phyloP scores from a whole-genome alignment of 768 basidiomycete genomes.

The Lentinus brumalis region DNA sequence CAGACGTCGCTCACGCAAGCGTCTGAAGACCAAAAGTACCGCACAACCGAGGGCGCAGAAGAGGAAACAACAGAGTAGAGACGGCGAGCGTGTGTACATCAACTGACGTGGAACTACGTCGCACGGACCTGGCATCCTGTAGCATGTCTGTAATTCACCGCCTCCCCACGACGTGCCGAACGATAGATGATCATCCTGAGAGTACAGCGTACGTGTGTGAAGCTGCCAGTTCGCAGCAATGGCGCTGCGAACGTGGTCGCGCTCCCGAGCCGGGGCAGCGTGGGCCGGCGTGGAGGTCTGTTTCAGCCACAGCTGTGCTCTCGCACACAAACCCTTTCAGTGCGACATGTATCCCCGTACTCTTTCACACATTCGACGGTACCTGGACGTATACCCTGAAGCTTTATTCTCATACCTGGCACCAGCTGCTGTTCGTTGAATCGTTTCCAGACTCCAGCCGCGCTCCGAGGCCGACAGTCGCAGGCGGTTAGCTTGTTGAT shows the following conservation, averaged over 20 bases:
- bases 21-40: slow-evolving; percentile 83
- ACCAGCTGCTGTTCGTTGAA: neutral
- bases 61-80: slow-evolving; percentile 26
- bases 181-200: slow-evolving; percentile 10
- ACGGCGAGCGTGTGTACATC: slow-evolving; percentile 6
- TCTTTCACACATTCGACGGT: slow-evolving; percentile 6
- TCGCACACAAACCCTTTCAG: slow-evolving; percentile 10
- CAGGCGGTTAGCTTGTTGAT: slow-evolving; percentile 5
- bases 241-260: slow-evolving; percentile 9
- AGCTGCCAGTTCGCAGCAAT: neutral
- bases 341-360: slow-evolving; percentile 2
- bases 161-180: slow-evolving; percentile 6
- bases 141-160: slow-evolving; percentile 10
- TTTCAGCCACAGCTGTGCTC: slow-evolving; percentile 19
- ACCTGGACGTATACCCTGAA: neutral
- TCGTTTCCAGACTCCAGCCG: neutral
- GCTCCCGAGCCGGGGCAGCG: slow-evolving; percentile 2
- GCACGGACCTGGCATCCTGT: slow-evolving; percentile 13
- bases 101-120: slow-evolving; percentile 18
- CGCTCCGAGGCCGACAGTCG: slow-evolving; percentile 6
- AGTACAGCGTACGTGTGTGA: slow-evolving; percentile 2
- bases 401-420: slow-evolving; percentile 13
- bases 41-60: slow-evolving; percentile 48
- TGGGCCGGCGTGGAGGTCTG: slow-evolving; percentile 4
- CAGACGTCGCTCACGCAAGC: slow-evolving; percentile 78